phyloP scores from a whole-genome alignment of 2,329 filamentous ascomycete species.

The Fusarium secorum region DNA sequence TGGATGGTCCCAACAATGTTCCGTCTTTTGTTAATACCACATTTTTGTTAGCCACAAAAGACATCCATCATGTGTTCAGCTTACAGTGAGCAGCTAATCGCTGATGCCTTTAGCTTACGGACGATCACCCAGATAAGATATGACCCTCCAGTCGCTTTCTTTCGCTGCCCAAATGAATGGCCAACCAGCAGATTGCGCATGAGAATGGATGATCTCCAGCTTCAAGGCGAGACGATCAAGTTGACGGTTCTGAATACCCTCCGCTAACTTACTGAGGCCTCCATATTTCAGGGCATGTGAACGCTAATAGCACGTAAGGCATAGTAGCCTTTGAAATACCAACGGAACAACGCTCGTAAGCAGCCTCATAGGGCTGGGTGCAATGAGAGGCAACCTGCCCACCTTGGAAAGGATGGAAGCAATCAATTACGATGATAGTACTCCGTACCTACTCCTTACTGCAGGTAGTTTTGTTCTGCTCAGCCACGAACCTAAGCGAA shows the following conservation, averaged over 20 bases:
- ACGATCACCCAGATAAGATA: slow-evolving; percentile 1
- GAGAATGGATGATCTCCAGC: background rate
- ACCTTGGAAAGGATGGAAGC: slow-evolving; percentile 1
- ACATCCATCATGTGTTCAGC: background rate
- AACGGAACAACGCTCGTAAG: background rate
- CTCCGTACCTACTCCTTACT: background rate
- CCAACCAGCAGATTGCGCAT: background rate
- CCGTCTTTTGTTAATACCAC: background rate
- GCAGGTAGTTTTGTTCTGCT: background rate
- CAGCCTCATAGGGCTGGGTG: slow-evolving; percentile 20
- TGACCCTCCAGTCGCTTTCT: background rate
- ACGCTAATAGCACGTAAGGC: background rate
- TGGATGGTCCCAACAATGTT: background rate
- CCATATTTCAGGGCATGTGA: background rate
- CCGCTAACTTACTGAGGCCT: slow-evolving; percentile 6
- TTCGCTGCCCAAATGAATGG: background rate
- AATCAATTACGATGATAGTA: background rate
- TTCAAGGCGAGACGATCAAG: background rate
- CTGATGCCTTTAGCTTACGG: background rate
- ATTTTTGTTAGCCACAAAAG: background rate
- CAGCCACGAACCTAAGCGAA: slow-evolving; percentile 19
- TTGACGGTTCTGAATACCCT: background rate
- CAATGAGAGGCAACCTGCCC: slow-evolving; percentile 11
- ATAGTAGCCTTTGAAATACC: background rate
- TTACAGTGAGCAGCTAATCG: background rate